Percentiles rank a stretch among this genome's conserved stretches.
Evolutionary conservation across 164 flowering plant genomes (phyloP).

Genomic region (Piper betle): DNA sequence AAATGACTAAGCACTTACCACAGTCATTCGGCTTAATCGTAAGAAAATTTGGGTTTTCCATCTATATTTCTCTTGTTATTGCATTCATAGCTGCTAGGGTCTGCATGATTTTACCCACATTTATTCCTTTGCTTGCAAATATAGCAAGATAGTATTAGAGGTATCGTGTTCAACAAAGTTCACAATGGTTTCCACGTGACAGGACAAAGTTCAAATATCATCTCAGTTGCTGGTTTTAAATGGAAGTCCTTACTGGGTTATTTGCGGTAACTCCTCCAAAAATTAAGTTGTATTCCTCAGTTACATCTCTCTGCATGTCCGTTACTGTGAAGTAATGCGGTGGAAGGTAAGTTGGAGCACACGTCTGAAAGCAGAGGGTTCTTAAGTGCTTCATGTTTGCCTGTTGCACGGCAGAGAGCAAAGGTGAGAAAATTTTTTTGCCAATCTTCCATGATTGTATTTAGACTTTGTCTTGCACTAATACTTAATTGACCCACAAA

Average conservation of each 20-base stretch:
- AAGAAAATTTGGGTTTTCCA: slow-evolving; percentile 2
- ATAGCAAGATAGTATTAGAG: too few species aligned
- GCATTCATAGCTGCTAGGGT: slow-evolving; percentile 2
- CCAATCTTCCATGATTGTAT: not conserved
- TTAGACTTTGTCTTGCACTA: not conserved
- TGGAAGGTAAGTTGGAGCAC: slow-evolving; percentile 11
- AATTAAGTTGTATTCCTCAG: slow-evolving; percentile 7
- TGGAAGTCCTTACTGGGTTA: slow-evolving; percentile 4
- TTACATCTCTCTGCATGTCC: not conserved
- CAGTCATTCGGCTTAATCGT: slow-evolving; percentile 19
- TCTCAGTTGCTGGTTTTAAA: not conserved
- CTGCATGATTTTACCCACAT: too few species aligned
- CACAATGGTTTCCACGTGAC: too few species aligned
- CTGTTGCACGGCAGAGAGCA: not conserved
- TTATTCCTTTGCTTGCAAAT: too few species aligned
- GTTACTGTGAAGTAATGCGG: slow-evolving; percentile 3
- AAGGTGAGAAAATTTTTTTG: not conserved
- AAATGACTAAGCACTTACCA: slow-evolving; percentile 25
- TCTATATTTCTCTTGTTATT: not conserved
- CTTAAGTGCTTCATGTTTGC: not conserved
- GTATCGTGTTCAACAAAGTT: too few species aligned
- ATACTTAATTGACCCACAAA: not conserved
- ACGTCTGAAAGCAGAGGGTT: slow-evolving; percentile 7
- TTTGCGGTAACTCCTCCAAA: slow-evolving; percentile 12
- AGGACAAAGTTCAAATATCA: not conserved